Evolutionary conservation across 2,329 filamentous ascomycete genomes (phyloP), one percentile per base, ranked within the genome.

Genomic region (Sporothrix pseudoabietina): DNA sequence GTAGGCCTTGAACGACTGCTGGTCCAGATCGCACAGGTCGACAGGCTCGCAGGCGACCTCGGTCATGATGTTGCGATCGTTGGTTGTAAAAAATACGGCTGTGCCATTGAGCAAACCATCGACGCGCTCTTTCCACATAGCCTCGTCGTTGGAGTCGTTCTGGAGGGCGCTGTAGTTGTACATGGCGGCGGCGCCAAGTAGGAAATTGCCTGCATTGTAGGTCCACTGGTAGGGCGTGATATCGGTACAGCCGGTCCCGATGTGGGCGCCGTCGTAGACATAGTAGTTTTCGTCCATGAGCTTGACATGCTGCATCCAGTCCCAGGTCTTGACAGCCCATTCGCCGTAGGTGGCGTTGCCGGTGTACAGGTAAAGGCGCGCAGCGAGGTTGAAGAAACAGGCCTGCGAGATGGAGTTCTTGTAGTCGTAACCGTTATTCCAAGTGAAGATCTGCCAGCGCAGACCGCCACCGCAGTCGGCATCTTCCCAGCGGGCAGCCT

Each of bases 401-500:
- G 82, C 85, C 75, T 86, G 87, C 3, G 84, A 83, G 10, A 85
- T 82, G n/a, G 84, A 81, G 75, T 87, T 87, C 77, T 88, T 93
- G 84, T 92, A 92, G 76, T 87, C 84, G 80, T 91, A 97, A 16
- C 94, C 94, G 55, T 87, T 89, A 79, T 97, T 96, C 84, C 92
- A 94, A 0, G 88, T 85, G 79, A 92, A 95, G 66, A 97, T 94
- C 82, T 97, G 94, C 92, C 92, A 95, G 75, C 92, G 88, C 69
- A 96, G 80, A 6, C 93, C 94, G 55, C 93, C 93, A n/a, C 85
- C 85, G 77, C 93, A 97, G 70, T 88, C 83, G 0, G 84, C 81
- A 0, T 80, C 84, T 75, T 94, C 92, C 93, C 92, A 96, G 52
- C 92, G 88, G 39, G 85, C 83, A 2, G 89, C 89, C 78, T 95